Evolutionary conservation across 2,329 filamentous ascomycete genomes (phyloP), one percentile per base, ranked within the genome.

Genomic region (Cadophora gregata): DNA sequence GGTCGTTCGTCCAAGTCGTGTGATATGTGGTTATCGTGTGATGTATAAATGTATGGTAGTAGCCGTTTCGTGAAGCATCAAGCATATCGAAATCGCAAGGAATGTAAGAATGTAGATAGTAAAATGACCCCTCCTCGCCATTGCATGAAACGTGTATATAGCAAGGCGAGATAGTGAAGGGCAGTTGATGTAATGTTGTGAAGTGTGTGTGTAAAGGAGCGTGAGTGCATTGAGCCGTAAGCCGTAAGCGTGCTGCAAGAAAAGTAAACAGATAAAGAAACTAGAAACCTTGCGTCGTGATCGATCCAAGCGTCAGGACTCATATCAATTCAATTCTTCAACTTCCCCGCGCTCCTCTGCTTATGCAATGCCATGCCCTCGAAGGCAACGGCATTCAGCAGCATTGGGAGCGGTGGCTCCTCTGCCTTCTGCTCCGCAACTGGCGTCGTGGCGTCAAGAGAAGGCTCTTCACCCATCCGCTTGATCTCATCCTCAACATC

Each of bases 401-500:
- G 59, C 59, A 42, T 64, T 53, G 59, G 59, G 1, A 51, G 9
- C 47, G 61, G 64, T 58, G 67, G 60, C 47, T 58, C 50, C 24
- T 68, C 33, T 33, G 27, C 50, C 45, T 33, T 55, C 31, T 64
- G 29, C 25, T 36, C 42, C 6, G 10, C 58, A 3, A 60, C 36
- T 21, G 58, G 42, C 8, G 42, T 31, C 25, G 58, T 16, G 5
- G 21, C 55, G 16, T 31, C 56, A 36, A 59, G 36, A 14, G 66
- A 50, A n/a, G 56, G 62, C 24, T 68, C 63, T 16, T 74, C 72
- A 1, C 75, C 75, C 76, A 81, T 80, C n/a, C 73, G 73, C 36
- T 77, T 83, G 74, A 89, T 86, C 73, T 88, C 84, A 68, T 82
- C 82, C 76, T 91, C 88, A 16, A 91, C 89, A 70, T 91, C 89